Conservation (phyloP, 2,329 filamentous ascomycete species). For the Stemphylium vesicarium region DNA sequence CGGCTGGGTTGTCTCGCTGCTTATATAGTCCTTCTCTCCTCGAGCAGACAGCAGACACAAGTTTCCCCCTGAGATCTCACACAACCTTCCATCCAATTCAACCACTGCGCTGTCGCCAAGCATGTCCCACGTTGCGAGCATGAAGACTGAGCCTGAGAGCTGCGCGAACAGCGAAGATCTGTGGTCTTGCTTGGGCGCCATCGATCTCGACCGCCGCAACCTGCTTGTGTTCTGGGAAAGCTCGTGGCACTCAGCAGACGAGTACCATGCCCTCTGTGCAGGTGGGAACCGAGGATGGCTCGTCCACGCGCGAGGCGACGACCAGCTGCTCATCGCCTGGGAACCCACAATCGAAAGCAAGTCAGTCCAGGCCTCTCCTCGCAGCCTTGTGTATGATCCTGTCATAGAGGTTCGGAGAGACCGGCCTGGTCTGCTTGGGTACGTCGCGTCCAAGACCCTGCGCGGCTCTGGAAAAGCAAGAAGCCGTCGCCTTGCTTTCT, state of each 20-base stretch:
- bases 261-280: slow-evolving; percentile 6
- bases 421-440: slow-evolving; percentile 12
- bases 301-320: slow-evolving; percentile 6
- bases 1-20: not conserved
- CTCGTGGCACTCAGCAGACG: not conserved
- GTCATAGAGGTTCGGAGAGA: slow-evolving; percentile 5
- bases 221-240: slow-evolving; percentile 11
- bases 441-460: slow-evolving; percentile 10
- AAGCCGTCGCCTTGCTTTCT: slow-evolving; percentile 11
- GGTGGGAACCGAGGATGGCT: slow-evolving; percentile 8
- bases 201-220: not conserved
- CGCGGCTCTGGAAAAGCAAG: not conserved
- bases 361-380: not conserved
- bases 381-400: not conserved
- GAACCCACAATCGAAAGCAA: slow-evolving; percentile 13
- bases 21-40: too few species aligned
- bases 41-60: too few species aligned
- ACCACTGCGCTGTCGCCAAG: too few species aligned
- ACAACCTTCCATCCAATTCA: too few species aligned
- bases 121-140: too few species aligned
- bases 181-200: slow-evolving; percentile 12
- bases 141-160: slow-evolving; percentile 6
- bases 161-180: not conserved
- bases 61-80: too few species aligned
- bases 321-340: slow-evolving; percentile 15